Evolutionary conservation across 1,284 basidiomycete species (phyloP), one percentile per base, ranked within the genome.

Genomic region (Ustilago shanxiensis): DNA sequence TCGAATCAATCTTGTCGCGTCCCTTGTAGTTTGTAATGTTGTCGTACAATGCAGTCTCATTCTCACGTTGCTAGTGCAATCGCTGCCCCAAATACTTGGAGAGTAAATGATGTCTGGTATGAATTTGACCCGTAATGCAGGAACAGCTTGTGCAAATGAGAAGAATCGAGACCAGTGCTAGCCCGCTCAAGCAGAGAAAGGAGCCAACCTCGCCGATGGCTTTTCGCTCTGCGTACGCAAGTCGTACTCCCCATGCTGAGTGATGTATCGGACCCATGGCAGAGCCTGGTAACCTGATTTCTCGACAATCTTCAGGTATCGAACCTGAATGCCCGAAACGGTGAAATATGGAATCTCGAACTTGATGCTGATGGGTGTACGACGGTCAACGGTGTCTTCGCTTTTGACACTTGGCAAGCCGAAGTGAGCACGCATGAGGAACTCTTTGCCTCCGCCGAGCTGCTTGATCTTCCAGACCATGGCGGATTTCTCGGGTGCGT

Each of bases 321-420:
- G 90, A 18, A 98, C 96, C 87, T 97, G 95, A 70, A 98, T 97
- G 10, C 97, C 96, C 0, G 95, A 97, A 1, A 88, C 87, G 0
- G 95, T 98, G 86, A 98, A 98, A 88, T 97, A 98, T 1, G 96
- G 95, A 50, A 99, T 98, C 88, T 99, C 96, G 79, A 95, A 99
- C 87, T 94, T 95, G 87, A 98, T 94, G 1, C 93, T 94, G 81
- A 99, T 97, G 0, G 97, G 97, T 24, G 95, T 91, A 26, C 94
- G 92, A 83, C 95, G 94, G 81, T 95, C 94, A 54, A 93, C 88
- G 37, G 71, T 77, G 62, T 95, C 95, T 84, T 92, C 92, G 72
- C 82, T 84, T 73, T 81, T 83, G 54, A 86, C 84, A 59, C 83
- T 84, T 14, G 84, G 84, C 63, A 86, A 57, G 24, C 84, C 84